Percentiles rank a stretch among this genome's conserved stretches.
phyloP scores from a whole-genome alignment of 495 filamentous ascomycete genomes.

The Penicillium longicatenatum region DNA sequence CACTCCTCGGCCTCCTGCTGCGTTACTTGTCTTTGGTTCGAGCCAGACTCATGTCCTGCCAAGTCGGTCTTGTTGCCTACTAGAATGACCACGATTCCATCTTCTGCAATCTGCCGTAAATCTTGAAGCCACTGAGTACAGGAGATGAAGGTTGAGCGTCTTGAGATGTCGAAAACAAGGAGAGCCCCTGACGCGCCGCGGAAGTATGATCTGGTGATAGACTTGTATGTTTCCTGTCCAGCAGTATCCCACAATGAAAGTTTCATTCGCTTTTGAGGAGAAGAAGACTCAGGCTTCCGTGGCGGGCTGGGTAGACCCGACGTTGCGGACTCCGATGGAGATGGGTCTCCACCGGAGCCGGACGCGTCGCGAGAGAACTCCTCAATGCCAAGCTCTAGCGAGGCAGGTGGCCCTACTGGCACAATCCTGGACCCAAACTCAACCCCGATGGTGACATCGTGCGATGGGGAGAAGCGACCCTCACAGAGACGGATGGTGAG shows the following conservation, averaged over 20 bases:
- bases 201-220: slow-evolving; percentile 93
- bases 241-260: slow-evolving; percentile 93
- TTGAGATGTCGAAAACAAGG: slow-evolving; percentile 91
- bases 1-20: slow-evolving; percentile 81
- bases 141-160: slow-evolving; percentile 79
- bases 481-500: slow-evolving; percentile 96
- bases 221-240: slow-evolving; percentile 95
- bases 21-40: slow-evolving; percentile 76
- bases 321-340: slow-evolving; percentile 19
- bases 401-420: slow-evolving; percentile 77
- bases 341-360: slow-evolving; percentile 6
- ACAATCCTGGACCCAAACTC: slow-evolving; percentile 96
- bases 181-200: slow-evolving; percentile 89
- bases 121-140: slow-evolving; percentile 91
- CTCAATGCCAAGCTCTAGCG: slow-evolving; percentile 42
- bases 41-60: slow-evolving; percentile 46
- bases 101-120: slow-evolving; percentile 88
- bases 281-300: slow-evolving; percentile 30
- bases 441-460: slow-evolving; percentile 97
- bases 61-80: slow-evolving; percentile 96
- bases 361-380: slow-evolving; percentile 20
- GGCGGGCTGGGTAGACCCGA: slow-evolving; percentile 43
- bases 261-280: slow-evolving; percentile 75
- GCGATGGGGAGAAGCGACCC: slow-evolving; percentile 87
- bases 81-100: slow-evolving; percentile 87